Evolutionary conservation across 331 rosid species (phyloP).

Genomic region (Arachis monticola): DNA sequence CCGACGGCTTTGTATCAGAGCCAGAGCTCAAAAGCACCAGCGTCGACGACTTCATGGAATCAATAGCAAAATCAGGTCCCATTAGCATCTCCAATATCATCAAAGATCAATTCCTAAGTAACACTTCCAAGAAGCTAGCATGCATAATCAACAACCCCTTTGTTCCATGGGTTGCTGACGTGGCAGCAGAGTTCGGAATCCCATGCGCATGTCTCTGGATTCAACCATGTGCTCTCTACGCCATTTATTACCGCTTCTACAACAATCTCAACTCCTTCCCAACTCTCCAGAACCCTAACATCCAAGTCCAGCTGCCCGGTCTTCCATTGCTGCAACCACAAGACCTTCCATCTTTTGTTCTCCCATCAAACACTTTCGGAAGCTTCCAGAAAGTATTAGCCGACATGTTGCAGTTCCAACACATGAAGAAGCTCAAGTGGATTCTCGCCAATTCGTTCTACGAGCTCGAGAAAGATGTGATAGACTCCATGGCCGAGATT

Average conservation of each 20-base stretch:
- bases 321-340: slow-evolving; percentile 41
- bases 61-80: slow-evolving; percentile 42
- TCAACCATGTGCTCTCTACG: slow-evolving; percentile 57
- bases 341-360: slow-evolving; percentile 61
- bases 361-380: slow-evolving; percentile 42
- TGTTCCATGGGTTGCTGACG: slow-evolving; percentile 59
- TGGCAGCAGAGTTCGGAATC: slow-evolving; percentile 42
- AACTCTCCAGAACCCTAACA: slow-evolving; percentile 26
- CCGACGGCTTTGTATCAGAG: slow-evolving; percentile 39
- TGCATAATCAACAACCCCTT: slow-evolving; percentile 60
- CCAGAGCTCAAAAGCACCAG: background rate
- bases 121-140: slow-evolving; percentile 33
- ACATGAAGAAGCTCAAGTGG: slow-evolving; percentile 54
- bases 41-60: slow-evolving; percentile 41
- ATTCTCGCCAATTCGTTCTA: slow-evolving; percentile 50
- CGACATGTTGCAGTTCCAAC: slow-evolving; percentile 39
- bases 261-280: slow-evolving; percentile 45
- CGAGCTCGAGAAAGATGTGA: slow-evolving; percentile 52
- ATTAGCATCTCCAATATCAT: slow-evolving; percentile 41
- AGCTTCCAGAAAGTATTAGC: background rate
- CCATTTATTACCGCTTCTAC: slow-evolving; percentile 53
- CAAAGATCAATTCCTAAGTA: slow-evolving; percentile 34
- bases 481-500: slow-evolving; percentile 46
- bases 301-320: slow-evolving; percentile 46
- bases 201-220: slow-evolving; percentile 66